These are phyloP conservation scores for Adiantum capillusveneris DNA, from an alignment of 75 land plant species.

Conservation along the genomic window DNA sequence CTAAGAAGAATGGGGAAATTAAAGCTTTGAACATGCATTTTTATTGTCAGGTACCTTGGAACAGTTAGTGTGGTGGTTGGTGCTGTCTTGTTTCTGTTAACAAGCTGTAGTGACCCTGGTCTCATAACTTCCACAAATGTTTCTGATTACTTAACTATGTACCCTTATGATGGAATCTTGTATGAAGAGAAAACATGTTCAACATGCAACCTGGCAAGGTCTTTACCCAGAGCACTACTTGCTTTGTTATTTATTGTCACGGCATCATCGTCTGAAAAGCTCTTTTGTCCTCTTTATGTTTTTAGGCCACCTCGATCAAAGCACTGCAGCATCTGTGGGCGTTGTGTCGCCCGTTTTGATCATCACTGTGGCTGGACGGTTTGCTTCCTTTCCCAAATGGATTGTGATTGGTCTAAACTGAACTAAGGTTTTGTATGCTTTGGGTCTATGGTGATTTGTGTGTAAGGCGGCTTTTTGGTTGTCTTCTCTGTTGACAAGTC, in stretches of 20 bases:
- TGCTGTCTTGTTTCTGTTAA: constrained; percentile 56
- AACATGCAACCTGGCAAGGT: constrained; percentile 90
- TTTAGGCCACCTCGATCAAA: constrained; percentile 94
- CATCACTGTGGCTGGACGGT: constrained; percentile 99
- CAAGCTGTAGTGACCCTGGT: constrained; percentile 96
- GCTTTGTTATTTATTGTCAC: too few species aligned
- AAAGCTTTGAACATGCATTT: too few species aligned
- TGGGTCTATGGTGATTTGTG: neutral
- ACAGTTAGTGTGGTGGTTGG: constrained; percentile 59
- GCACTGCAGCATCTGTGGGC: constrained; percentile 92
- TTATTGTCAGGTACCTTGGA: constrained; percentile 58
- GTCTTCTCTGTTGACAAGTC: neutral
- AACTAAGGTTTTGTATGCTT: neutral
- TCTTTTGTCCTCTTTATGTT: neutral
- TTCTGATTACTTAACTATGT: constrained; percentile 47
- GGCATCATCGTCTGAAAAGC: too few species aligned
- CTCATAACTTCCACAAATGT: constrained; percentile 63
- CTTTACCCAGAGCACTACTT: too few species aligned
- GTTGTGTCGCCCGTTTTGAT: constrained; percentile 97
- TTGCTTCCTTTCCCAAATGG: constrained; percentile 6
- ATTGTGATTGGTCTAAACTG: neutral
- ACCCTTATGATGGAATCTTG: constrained; percentile 81
- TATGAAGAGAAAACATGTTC: constrained; percentile 69
- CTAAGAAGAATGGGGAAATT: too few species aligned
- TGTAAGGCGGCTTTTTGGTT: too few species aligned